Evolutionary conservation across 2,329 filamentous ascomycete genomes (phyloP).

Genomic region (Leptographium wingfieldii): DNA sequence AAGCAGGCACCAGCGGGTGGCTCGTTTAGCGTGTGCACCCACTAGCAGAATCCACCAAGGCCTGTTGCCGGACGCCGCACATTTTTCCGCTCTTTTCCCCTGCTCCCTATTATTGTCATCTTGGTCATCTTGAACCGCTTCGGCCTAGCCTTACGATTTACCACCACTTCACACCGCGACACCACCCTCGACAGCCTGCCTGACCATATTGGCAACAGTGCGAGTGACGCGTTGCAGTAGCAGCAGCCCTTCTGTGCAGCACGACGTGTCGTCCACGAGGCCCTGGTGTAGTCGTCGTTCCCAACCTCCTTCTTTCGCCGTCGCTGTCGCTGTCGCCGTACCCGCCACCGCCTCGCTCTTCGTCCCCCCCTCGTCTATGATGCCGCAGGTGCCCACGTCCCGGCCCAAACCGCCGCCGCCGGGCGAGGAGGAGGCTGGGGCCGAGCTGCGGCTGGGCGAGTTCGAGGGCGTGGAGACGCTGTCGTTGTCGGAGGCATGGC

Average conservation of each 20-base stretch:
- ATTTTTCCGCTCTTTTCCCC: not conserved
- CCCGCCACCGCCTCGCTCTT: not conserved
- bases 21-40: not conserved
- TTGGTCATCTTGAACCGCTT: not conserved
- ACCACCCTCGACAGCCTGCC: not conserved
- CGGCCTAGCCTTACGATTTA: not conserved
- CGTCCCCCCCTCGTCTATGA: conserved; percentile 13
- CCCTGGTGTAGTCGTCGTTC: not conserved
- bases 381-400: conserved; percentile 38
- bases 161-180: not conserved
- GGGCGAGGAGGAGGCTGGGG: conserved; percentile 79
- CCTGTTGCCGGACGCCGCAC: not conserved
- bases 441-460: conserved; percentile 76
- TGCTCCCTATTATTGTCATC: not conserved
- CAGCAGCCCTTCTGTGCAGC: not conserved
- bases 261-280: not conserved
- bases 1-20: not conserved
- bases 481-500: conserved; percentile 80
- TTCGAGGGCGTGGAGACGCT: conserved; percentile 87
- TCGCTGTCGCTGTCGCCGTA: not conserved
- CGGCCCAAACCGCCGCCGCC: conserved; percentile 55
- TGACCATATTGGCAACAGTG: not conserved
- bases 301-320: not conserved
- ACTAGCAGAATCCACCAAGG: not conserved
- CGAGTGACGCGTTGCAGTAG: not conserved